phyloP scores from a whole-genome alignment of 164 flowering plant genomes.

The Sextonia rubra region DNA sequence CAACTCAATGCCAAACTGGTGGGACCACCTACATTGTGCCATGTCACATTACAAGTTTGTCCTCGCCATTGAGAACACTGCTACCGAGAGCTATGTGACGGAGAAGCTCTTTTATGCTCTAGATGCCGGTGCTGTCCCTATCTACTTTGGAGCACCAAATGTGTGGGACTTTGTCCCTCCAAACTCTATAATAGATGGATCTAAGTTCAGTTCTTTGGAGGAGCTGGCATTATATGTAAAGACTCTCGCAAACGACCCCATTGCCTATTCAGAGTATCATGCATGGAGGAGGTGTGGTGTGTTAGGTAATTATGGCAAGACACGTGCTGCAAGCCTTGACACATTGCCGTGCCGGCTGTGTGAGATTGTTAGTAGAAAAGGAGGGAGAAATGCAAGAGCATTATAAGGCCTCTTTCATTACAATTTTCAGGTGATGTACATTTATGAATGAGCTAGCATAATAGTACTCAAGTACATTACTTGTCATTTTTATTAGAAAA shows the following conservation, averaged over 20 bases:
- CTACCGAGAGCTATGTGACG: constrained; percentile 89
- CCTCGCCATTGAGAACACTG: constrained; percentile 91
- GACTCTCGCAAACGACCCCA: constrained; percentile 73
- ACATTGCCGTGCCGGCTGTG: constrained; percentile 87
- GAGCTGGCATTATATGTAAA: constrained; percentile 83
- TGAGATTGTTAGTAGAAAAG: constrained; percentile 63
- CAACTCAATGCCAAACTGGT: constrained; percentile 61
- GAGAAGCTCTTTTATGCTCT: constrained; percentile 95
- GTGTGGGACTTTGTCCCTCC: constrained; percentile 92
- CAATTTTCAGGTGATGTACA: neutral
- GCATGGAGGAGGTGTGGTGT: constrained; percentile 99
- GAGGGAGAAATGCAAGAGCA: constrained; percentile 63
- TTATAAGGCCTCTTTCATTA: constrained; percentile 2
- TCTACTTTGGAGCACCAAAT: constrained; percentile 95
- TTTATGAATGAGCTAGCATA: too few relatives aligned
- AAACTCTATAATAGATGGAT: constrained; percentile 86
- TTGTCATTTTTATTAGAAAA: too few relatives aligned
- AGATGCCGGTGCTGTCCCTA: constrained; percentile 90
- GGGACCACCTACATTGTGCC: constrained; percentile 98
- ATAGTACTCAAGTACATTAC: too few relatives aligned
- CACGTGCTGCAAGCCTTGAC: constrained; percentile 83
- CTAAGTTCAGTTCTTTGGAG: constrained; percentile 61
- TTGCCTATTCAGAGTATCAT: constrained; percentile 90
- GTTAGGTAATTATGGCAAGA: constrained; percentile 56
- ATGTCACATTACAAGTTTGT: constrained; percentile 99